phyloP scores from a whole-genome alignment of 495 filamentous ascomycete species.

The Tuber borchii region DNA sequence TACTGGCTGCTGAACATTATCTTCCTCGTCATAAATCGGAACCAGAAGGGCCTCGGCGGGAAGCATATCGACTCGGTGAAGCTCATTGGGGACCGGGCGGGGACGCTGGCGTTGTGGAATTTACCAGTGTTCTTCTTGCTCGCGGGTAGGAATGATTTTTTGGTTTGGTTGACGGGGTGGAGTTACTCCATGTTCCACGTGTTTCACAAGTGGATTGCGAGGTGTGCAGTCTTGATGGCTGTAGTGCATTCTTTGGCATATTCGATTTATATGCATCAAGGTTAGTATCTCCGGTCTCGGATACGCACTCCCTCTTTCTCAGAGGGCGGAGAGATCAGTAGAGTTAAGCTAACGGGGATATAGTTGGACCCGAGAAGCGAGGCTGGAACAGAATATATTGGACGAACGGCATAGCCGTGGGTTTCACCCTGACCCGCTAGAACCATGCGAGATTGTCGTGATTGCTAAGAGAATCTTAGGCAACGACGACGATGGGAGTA shows the following conservation, averaged over 20 bases:
- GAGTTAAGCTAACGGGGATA: neutral
- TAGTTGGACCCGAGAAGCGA: constrained; percentile 31
- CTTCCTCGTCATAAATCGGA: constrained; percentile 24
- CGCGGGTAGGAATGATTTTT: constrained; percentile 52
- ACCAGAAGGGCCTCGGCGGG: neutral
- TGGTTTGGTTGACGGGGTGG: constrained; percentile 54
- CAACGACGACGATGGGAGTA: constrained; percentile 48
- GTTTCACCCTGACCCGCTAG: constrained; percentile 7
- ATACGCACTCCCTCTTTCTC: neutral
- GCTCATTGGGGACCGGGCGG: constrained; percentile 51
- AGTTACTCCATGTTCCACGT: constrained; percentile 51
- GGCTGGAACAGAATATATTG: constrained; percentile 37
- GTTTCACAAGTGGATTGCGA: constrained; percentile 54
- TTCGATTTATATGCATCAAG: constrained; percentile 39
- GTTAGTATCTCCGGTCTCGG: constrained; percentile 17
- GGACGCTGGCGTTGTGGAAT: constrained; percentile 51
- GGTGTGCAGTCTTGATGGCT: constrained; percentile 51
- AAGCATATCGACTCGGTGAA: constrained; percentile 21
- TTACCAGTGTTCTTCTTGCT: constrained; percentile 52
- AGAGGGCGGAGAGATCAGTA: neutral
- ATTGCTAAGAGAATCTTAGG: constrained; percentile 41
- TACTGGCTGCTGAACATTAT: constrained; percentile 39
- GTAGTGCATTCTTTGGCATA: constrained; percentile 47
- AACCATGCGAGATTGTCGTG: constrained; percentile 6
- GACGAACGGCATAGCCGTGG: constrained; percentile 40